These are phyloP conservation scores for Clitopilus hobsonii DNA, from an alignment of 768 basidiomycete genomes.

Conservation along the genomic window DNA sequence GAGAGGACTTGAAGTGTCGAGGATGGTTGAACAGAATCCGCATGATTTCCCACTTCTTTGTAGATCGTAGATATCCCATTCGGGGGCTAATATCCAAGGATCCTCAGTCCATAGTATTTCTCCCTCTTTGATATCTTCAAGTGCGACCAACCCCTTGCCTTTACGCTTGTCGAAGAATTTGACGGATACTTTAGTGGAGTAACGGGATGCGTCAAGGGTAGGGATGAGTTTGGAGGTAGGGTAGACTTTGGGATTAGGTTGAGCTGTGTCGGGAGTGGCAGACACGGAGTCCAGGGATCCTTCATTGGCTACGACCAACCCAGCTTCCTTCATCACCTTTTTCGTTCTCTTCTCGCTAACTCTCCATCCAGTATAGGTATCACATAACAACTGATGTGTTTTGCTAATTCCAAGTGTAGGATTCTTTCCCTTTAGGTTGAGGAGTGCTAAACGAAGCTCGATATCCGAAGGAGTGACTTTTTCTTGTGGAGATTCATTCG, in stretches of 20 bases:
- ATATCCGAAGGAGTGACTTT: constrained; percentile 52
- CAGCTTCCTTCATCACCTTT: constrained; percentile 62
- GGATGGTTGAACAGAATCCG: constrained; percentile 66
- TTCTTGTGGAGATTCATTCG: not conserved
- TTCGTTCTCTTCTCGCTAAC: constrained; percentile 82
- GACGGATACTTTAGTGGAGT: constrained; percentile 62
- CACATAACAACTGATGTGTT: constrained; percentile 59
- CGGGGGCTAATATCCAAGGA: constrained; percentile 76
- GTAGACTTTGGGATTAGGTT: constrained; percentile 21
- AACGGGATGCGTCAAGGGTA: constrained; percentile 55
- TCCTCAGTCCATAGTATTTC: constrained; percentile 85
- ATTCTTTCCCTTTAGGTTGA: constrained; percentile 49
- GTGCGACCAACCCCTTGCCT: constrained; percentile 82
- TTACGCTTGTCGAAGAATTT: constrained; percentile 63
- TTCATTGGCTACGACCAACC: constrained; percentile 32
- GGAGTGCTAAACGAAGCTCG: constrained; percentile 52
- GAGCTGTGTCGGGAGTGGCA: not conserved
- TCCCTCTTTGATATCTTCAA: constrained; percentile 58
- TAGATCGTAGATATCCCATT: constrained; percentile 78
- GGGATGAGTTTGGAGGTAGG: constrained; percentile 65
- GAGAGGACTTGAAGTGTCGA: constrained; percentile 39
- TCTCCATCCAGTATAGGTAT: constrained; percentile 59
- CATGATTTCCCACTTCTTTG: constrained; percentile 61
- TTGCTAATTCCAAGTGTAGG: constrained; percentile 70
- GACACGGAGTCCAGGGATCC: not conserved